phyloP scores from a whole-genome alignment of 176 grass and related monocot genomes.

The Bromus sterilis region DNA sequence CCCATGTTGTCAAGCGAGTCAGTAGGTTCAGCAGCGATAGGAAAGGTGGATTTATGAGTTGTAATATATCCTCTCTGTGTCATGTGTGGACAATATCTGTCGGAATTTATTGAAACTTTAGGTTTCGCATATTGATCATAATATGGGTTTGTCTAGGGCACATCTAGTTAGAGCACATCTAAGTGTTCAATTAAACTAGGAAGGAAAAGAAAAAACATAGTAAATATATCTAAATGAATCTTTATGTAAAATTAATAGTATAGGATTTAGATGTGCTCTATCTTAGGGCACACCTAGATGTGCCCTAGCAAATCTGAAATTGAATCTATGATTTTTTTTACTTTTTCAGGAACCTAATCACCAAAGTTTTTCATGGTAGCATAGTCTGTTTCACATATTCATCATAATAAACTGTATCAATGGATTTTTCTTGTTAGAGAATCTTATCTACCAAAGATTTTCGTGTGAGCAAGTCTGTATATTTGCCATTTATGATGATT shows the following conservation, averaged over 20 bases:
- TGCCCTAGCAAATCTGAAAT: no score
- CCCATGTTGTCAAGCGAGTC: neutral
- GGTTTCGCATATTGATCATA: neutral
- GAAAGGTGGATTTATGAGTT: neutral
- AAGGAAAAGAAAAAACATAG: no score
- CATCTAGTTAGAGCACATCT: no score
- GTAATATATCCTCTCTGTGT: neutral
- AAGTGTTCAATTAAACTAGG: no score
- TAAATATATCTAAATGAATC: no score
- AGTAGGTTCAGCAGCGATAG: neutral
- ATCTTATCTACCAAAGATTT: neutral
- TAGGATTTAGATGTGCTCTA: no score
- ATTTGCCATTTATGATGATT: neutral
- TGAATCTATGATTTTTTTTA: no score
- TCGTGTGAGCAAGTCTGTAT: neutral
- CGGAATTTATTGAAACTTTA: neutral
- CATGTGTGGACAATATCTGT: neutral
- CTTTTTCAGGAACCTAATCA: no score
- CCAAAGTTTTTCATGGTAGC: no score
- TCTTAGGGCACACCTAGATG: no score
- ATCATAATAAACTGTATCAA: neutral
- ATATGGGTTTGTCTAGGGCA: no score
- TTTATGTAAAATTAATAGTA: no score
- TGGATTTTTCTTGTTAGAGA: neutral
- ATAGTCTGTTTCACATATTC: neutral